These are phyloP conservation scores for Kuraishia cidri DNA, from an alignment of 805 yeast species.

Conservation along the genomic window DNA sequence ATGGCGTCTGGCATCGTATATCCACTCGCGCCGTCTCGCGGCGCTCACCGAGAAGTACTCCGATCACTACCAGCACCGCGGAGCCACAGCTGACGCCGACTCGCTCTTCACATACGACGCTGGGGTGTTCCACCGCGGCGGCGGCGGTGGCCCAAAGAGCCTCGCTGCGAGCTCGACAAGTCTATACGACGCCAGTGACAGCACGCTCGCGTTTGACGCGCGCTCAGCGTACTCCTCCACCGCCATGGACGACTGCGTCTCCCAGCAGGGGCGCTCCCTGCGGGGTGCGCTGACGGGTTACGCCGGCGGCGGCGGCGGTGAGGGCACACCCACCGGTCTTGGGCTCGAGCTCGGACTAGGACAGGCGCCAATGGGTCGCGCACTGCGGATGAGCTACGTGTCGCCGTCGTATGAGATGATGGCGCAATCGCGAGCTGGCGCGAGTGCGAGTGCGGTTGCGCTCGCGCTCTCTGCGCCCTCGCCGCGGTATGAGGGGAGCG, in stretches of 20 bases:
- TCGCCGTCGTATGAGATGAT: no score
- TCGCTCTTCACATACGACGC: constrained; percentile 1
- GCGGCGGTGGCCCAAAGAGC: not conserved
- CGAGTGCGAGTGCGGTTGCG: no score
- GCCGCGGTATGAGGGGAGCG: no score
- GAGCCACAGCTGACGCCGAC: not conserved
- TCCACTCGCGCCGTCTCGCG: constrained; percentile 1
- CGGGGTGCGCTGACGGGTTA: not conserved
- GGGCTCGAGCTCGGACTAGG: no score
- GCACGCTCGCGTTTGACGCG: constrained; percentile 2
- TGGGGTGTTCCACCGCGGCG: constrained; percentile 1
- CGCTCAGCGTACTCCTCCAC: not conserved
- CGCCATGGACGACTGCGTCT: not conserved
- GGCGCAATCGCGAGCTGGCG: no score
- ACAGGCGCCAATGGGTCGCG: no score
- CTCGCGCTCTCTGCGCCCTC: no score
- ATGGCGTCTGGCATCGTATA: not conserved
- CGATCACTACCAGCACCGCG: not conserved
- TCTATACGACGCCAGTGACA: not conserved
- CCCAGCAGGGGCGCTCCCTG: not conserved
- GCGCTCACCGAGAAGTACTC: not conserved
- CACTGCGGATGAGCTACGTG: no score
- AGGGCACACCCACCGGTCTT: no score
- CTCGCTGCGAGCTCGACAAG: not conserved
- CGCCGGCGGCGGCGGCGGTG: no score